Evolutionary conservation across 73 alveolate genomes (phyloP), one percentile per base, ranked within the genome.

Genomic region (Paramecium biaurelia): DNA sequence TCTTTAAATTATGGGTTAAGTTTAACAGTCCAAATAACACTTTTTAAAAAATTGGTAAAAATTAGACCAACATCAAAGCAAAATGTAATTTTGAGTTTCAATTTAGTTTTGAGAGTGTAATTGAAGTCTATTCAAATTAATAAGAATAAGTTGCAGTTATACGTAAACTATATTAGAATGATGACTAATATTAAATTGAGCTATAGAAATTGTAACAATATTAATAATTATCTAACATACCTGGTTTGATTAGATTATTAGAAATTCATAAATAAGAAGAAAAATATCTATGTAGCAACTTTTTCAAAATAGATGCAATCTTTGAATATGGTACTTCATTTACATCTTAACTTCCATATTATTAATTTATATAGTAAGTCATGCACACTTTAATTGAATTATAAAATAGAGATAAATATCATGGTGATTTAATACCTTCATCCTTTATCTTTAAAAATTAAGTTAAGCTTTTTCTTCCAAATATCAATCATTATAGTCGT

Each of bases 401-500:
- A 45, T 42, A 79, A 79, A 43, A 41, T 47, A 79, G 45, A 79
- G 76, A 79, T 23, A 79, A 24, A 47, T 79, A 79, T 79, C 90
- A 79, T 45, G 90, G 74, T 3, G 90, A 79, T 45, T 26, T 79
- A 43, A 79, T 58, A 45, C 90, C 90, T 24, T 45, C 47, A 2
- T 41, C 70, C 2, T 79, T 79, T 79, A 9, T 41, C 41, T 79
- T 37, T 24, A 79, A 21, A 24, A 42, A 79, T 79, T 45, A 79
- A 79, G 90, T 79, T n/a, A 79, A 79, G 18, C 34, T 79, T 8
- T 26, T 43, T 18, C 30, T 79, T 7, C 90, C 90, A 2, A 23
- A 43, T 1, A 18, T 79, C 6, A 24, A 41, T 43, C 45, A 79
- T 5, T 79, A 79, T 24, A 42, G 21, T 41, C 70, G 72, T 6